Conservation (phyloP, 2,329 filamentous ascomycete genomes). For the Dothistroma pini region DNA sequence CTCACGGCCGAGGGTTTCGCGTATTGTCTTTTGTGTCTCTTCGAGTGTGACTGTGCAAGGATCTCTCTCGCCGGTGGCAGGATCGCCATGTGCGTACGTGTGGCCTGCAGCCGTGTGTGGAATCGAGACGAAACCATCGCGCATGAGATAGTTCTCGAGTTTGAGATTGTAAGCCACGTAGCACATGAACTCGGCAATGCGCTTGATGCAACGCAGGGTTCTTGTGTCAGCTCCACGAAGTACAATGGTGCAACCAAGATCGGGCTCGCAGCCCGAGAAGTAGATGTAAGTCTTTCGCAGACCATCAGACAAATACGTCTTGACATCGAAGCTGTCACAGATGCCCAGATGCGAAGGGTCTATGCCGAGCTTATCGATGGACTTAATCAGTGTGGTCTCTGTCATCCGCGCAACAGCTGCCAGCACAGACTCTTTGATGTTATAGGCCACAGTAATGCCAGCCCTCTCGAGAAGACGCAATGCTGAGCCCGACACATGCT, state of each 20-base stretch:
- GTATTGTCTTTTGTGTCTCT: conserved; percentile 13
- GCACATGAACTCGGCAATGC: conserved; percentile 96
- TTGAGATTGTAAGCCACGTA: conserved; percentile 98
- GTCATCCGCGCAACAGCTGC: conserved; percentile 92
- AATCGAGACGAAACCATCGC: conserved; percentile 85
- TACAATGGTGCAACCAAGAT: conserved; percentile 91
- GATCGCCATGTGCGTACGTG: conserved; percentile 21
- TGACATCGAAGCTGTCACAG: conserved; percentile 87
- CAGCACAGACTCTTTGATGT: conserved; percentile 93
- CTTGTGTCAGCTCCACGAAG: conserved; percentile 74
- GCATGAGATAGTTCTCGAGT: conserved; percentile 88
- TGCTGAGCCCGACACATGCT: conserved; percentile 86
- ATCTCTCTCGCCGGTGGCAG: conserved; percentile 3
- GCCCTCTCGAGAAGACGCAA: conserved; percentile 83
- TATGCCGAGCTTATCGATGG: conserved; percentile 85
- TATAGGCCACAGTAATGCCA: conserved; percentile 89
- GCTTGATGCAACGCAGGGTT: conserved; percentile 74
- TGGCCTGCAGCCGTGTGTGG: conserved; percentile 53
- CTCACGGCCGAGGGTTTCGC: conserved; percentile 17
- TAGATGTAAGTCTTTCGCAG: conserved; percentile 95
- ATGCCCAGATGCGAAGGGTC: conserved; percentile 70
- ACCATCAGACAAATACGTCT: conserved; percentile 84
- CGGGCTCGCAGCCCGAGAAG: conserved; percentile 81
- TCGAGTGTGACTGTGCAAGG: conserved; percentile 9
- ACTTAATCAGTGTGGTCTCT: conserved; percentile 88